These are phyloP conservation scores for Leptomonas pyrrhocoris DNA, from an alignment of 208 protist species.

Conservation along the genomic window DNA sequence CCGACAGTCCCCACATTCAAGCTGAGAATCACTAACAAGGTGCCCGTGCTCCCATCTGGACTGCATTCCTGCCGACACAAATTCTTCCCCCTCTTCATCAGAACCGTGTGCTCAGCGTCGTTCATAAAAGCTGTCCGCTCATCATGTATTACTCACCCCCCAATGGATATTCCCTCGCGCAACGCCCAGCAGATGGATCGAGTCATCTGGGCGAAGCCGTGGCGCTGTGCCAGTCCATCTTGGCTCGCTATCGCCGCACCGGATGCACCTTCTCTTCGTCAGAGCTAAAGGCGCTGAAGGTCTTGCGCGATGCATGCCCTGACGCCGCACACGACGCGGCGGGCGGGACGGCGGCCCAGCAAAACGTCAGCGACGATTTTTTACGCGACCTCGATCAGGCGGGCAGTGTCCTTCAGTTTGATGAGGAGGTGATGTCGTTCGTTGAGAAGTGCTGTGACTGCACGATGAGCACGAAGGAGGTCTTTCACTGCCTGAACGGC, in stretches of 20 bases:
- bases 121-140: no score
- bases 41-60: no score
- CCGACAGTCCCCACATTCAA: no score
- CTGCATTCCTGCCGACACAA: no score
- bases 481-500: slow-evolving; percentile 52
- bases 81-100: no score
- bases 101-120: no score
- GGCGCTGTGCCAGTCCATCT: slow-evolving; percentile 72
- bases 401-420: background rate
- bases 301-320: slow-evolving; percentile 10
- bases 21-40: no score
- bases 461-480: slow-evolving; percentile 29
- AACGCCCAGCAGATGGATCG: slow-evolving; percentile 31
- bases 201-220: slow-evolving; percentile 77
- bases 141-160: slow-evolving; percentile 14
- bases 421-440: slow-evolving; percentile 30
- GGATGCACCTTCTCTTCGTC: slow-evolving; percentile 39
- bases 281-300: slow-evolving; percentile 56
- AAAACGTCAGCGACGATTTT: slow-evolving; percentile 1
- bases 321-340: background rate
- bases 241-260: slow-evolving; percentile 66
- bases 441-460: slow-evolving; percentile 46
- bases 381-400: slow-evolving; percentile 9
- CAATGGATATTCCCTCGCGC: background rate
- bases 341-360: background rate